These are phyloP conservation scores for Biscutella laevigata DNA, from an alignment of 441 rosid species.

Conservation along the genomic window DNA sequence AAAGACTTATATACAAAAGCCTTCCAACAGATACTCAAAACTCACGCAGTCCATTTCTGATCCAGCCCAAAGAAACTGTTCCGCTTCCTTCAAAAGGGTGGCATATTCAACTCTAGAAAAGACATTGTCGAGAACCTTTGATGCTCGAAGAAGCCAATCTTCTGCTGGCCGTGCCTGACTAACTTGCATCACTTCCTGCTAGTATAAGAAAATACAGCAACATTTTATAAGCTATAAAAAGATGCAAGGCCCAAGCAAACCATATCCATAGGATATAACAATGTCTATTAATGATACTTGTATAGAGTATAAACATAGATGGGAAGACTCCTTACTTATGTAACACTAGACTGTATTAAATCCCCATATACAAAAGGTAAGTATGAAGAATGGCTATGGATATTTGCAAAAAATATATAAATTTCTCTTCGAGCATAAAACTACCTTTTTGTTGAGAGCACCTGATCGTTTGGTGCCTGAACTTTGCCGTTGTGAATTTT, in stretches of 20 bases:
- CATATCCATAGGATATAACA: background rate
- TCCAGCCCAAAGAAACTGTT: conserved; percentile 98
- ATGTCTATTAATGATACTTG: too few relatives aligned
- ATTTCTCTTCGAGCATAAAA: too few relatives aligned
- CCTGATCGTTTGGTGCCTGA: conserved; percentile 35
- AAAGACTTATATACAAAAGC: conserved; percentile 15
- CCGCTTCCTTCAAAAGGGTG: conserved; percentile 67
- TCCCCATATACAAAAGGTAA: background rate
- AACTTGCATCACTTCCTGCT: conserved; percentile 57
- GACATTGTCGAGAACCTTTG: conserved; percentile 36
- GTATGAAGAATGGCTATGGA: background rate
- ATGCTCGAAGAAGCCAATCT: conserved; percentile 54
- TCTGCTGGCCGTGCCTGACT: conserved; percentile 58
- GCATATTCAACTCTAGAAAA: conserved; percentile 47
- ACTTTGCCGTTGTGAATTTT: conserved; percentile 30
- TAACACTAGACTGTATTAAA: background rate
- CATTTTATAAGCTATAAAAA: background rate
- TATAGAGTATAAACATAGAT: too few relatives aligned
- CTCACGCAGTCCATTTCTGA: conserved; percentile 84
- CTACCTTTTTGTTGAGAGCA: conserved; percentile 59
- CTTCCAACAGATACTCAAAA: conserved; percentile 16
- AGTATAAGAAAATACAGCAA: conserved; percentile 3
- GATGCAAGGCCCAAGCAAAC: conserved; percentile 1
- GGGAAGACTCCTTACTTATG: background rate
- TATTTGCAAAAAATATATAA: too few relatives aligned